Evolutionary conservation across 805 yeast genomes (phyloP), one percentile per base, ranked within the genome.

Genomic region (Nakazawaea laoshanensis): DNA sequence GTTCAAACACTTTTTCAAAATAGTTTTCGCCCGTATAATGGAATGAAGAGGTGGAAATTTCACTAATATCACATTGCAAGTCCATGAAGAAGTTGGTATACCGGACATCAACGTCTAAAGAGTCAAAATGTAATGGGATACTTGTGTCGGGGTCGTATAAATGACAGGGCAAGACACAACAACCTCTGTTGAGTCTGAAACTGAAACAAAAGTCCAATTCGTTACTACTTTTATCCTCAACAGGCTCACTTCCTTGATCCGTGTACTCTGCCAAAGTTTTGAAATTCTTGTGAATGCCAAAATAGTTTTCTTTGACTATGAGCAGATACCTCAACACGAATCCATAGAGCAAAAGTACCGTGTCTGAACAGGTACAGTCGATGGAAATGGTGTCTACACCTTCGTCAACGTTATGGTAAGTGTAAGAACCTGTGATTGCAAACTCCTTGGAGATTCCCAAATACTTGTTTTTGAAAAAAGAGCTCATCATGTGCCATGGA

Each of bases 21-120:
- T 18, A 17, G 19, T 14, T 16, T n/a, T n/a, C n/a, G n/a, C n/a
- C n/a, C n/a, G n/a, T n/a, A n/a, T n/a, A n/a, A 18, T n/a, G 23
- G 12, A 22, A 17, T 11, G 42, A 36, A 9, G 50, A 41, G 0
- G 71, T 73, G 4, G 47, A 51, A 3, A 77, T 50, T 1, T 88
- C 85, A 9, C 81, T 65, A 24, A 77, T 62, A 42, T 83, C 75
- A 1, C 80, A 81, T 47, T 86, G 89, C 40, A 89, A 50, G 48
- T 89, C 96, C 96, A 92, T 88, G 49, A 89, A 92, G 53, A 82
- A 92, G 45, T 86, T 83, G 12, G 89, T 80, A 54, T 86, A 81
- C 35, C 97, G 62, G n/a, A 85, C 62, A 49, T 87, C 96, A 18
- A 84, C 69, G 40, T 77, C 85, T 27, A 88, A 59, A 13, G 67